These are phyloP conservation scores for Coccinonectria pachysandricola DNA, from an alignment of 2,329 filamentous ascomycete genomes.

Conservation along the genomic window DNA sequence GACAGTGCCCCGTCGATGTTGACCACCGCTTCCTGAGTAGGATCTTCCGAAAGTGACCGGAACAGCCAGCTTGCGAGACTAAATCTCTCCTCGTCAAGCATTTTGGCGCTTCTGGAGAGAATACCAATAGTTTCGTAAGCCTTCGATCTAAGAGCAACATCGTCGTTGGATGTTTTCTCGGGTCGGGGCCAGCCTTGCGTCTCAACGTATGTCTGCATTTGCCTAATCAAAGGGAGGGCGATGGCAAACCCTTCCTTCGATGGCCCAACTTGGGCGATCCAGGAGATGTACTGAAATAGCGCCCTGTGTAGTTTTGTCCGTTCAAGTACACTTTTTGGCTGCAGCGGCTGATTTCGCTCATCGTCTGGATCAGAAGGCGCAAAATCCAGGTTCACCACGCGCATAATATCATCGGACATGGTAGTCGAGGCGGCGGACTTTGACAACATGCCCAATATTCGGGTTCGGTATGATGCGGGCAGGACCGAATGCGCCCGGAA, in stretches of 20 bases:
- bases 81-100: slow-evolving; percentile 43
- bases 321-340: slow-evolving; percentile 52
- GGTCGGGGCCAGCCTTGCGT: slow-evolving; percentile 74
- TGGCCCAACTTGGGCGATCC: slow-evolving; percentile 67
- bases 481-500: slow-evolving; percentile 66
- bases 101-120: slow-evolving; percentile 55
- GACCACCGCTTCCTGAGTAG: slow-evolving; percentile 63
- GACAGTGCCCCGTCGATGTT: slow-evolving; percentile 86
- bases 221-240: slow-evolving; percentile 56
- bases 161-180: slow-evolving; percentile 46
- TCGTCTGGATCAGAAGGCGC: slow-evolving; percentile 21
- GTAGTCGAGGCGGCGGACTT: slow-evolving; percentile 67
- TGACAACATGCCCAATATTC: slow-evolving; percentile 63
- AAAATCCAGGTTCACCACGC: slow-evolving; percentile 59
- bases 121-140: slow-evolving; percentile 89
- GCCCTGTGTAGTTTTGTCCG: slow-evolving; percentile 70
- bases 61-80: slow-evolving; percentile 66
- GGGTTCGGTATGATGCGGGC: slow-evolving; percentile 63
- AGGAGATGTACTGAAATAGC: slow-evolving; percentile 78
- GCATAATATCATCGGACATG: slow-evolving; percentile 57
- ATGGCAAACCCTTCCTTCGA: slow-evolving; percentile 49
- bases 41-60: slow-evolving; percentile 69
- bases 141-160: slow-evolving; percentile 60
- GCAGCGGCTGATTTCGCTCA: slow-evolving; percentile 11
- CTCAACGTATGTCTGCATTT: slow-evolving; percentile 63